Evolutionary conservation across 345 rosid species (phyloP), one percentile per base, ranked within the genome.

Genomic region (Eucalyptus marginata): DNA sequence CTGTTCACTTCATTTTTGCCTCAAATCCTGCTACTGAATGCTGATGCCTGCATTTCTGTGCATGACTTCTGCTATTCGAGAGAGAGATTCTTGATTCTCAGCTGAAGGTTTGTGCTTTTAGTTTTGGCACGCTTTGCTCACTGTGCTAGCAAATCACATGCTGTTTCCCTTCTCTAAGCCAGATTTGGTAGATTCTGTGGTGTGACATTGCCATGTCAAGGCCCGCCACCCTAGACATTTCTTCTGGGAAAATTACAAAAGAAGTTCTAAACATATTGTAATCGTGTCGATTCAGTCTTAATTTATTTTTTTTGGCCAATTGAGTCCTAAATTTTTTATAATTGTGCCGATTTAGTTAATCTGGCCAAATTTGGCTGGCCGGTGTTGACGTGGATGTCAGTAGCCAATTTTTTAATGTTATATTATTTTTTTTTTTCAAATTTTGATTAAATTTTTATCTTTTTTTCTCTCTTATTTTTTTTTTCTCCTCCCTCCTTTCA

Each of bases 361-460:
- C 25, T 0, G 0, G 2, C 10, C 10, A 52, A 18, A 52, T 18
- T 52, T 18, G 25, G 25, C 2, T 0, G 25, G 25, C 1, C 24
- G 4, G 10, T 52, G 58, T 7, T 18, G 58, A 20, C 1, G 24
- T 1, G 58, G 25, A 52, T 0, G 0, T 4, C 1, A 0, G 4
- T 52, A 24, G 24, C 58, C 0, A 52, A 52, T 0, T 0, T 52
- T 52, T 52, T 52, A 0, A 52, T 52, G 10, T 52, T 52, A 18
- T 18, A 18, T 52, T 18, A 18, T 52, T 3, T 0, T 7, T 49
- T 14, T 14, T 7, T 52, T 18, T 4, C 3, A 49, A 1, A 0
- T 7, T 52, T 17, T 7, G 4, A 51, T 7, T 51, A 51, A 17
- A 1, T 52, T 17, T 52, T 52, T 7, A 52, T 52, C 1, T 49